Evolutionary conservation across 495 filamentous ascomycete species (phyloP).

Genomic region (Xylaria longipes): DNA sequence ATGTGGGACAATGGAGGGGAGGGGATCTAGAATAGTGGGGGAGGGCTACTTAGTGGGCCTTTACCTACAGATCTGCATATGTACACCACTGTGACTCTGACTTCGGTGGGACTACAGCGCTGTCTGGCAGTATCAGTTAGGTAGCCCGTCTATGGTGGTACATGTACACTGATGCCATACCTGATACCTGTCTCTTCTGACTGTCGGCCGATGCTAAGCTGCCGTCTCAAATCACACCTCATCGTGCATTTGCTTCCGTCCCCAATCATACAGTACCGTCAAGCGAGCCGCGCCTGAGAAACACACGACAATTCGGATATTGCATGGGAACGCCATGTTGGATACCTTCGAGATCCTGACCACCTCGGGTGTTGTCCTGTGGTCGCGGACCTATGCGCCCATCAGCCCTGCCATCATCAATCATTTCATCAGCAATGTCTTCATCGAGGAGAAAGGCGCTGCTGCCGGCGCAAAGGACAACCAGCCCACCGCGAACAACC

Average conservation of each 20-base stretch:
- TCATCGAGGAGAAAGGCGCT: constrained; percentile 88
- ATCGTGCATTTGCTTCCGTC: constrained; percentile 25
- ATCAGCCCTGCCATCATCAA: constrained; percentile 86
- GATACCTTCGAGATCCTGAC: constrained; percentile 96
- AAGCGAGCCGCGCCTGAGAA: background rate
- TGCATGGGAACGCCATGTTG: constrained; percentile 64
- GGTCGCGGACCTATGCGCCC: constrained; percentile 86
- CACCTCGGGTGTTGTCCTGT: constrained; percentile 94
- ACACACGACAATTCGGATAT: background rate
- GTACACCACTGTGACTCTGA: background rate
- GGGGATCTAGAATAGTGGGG: background rate
- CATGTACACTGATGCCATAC: background rate
- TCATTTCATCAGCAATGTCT: constrained; percentile 92
- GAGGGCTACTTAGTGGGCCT: background rate
- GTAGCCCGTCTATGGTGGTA: background rate
- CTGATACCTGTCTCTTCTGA: constrained; percentile 6
- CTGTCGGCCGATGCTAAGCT: constrained; percentile 1
- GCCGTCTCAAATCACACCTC: constrained; percentile 19
- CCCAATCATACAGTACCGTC: constrained; percentile 10
- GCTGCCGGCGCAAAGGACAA: constrained; percentile 64
- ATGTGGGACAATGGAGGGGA: no score
- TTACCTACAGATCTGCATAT: constrained; percentile 1
- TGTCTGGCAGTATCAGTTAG: background rate
- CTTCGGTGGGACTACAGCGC: background rate
- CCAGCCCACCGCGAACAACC: constrained; percentile 63